Percentiles rank a stretch among this genome's conserved stretches.
phyloP scores from a whole-genome alignment of 2,329 filamentous ascomycete species.

The Calonectria pteridis region DNA sequence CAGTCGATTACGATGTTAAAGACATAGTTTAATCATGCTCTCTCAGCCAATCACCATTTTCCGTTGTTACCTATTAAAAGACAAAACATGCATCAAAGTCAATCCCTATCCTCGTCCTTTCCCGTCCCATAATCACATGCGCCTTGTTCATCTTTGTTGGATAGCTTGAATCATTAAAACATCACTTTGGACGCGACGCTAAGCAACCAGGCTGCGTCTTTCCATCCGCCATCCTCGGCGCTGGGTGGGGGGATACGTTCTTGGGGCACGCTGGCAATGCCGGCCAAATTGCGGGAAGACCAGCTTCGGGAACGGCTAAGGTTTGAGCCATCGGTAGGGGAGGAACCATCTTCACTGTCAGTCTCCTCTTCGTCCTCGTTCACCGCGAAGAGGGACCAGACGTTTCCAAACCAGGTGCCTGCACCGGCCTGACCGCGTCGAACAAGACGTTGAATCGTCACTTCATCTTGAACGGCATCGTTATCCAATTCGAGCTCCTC shows the following conservation, averaged over 20 bases:
- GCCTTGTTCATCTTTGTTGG: not conserved
- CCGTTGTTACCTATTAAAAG: not conserved
- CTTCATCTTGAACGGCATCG: conserved; percentile 66
- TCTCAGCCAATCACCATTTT: not conserved
- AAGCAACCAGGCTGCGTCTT: conserved; percentile 76
- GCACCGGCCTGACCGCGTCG: conserved; percentile 64
- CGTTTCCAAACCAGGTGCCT: conserved; percentile 69
- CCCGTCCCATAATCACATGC: conserved; percentile 15
- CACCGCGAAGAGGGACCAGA: conserved; percentile 73
- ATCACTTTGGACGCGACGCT: conserved; percentile 74
- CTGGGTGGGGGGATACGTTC: conserved; percentile 62
- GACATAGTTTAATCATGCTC: not conserved
- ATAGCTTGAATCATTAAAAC: conserved; percentile 53
- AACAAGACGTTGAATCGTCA: conserved; percentile 68
- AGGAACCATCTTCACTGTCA: conserved; percentile 53
- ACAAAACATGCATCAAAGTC: not conserved
- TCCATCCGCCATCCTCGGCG: conserved; percentile 71
- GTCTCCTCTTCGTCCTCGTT: conserved; percentile 69
- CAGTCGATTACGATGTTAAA: not conserved
- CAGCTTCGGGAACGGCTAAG: conserved; percentile 47
- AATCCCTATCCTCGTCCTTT: conserved; percentile 6
- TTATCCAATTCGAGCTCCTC: conserved; percentile 65
- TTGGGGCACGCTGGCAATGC: conserved; percentile 55
- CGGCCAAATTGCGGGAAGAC: conserved; percentile 55
- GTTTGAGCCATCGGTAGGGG: conserved; percentile 44